A percentile compares a stretch with the other conserved stretches of the same genome.
Evolutionary conservation across 1,284 basidiomycete species (phyloP).

Genomic region (Ganoderma sp.): DNA sequence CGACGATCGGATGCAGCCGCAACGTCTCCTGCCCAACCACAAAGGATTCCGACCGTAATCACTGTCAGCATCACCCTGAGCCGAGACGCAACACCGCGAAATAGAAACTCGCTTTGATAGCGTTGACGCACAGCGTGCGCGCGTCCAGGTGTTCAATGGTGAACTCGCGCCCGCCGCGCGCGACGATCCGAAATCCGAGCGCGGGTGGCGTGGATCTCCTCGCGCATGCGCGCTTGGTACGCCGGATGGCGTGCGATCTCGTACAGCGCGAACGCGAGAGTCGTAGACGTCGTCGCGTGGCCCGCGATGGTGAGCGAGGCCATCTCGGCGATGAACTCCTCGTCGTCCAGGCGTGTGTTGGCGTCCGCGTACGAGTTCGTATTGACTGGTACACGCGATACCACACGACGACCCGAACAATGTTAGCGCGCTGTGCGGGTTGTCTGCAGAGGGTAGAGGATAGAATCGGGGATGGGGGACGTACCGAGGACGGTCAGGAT

Average conservation of each 20-base stretch:
- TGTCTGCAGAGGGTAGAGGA: too few relatives aligned
- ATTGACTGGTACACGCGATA: constrained; percentile 45
- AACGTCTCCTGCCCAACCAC: constrained; percentile 43
- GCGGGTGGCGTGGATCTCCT: constrained; percentile 37
- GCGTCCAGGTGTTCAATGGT: constrained; percentile 40
- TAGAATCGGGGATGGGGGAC: constrained; percentile 6
- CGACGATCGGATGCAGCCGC: constrained; percentile 45
- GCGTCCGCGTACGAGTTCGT: constrained; percentile 56
- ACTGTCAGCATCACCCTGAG: neutral
- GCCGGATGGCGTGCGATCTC: constrained; percentile 40
- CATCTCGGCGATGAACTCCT: constrained; percentile 58
- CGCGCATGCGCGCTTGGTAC: constrained; percentile 36
- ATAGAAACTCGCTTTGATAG: constrained; percentile 22
- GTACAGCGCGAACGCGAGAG: constrained; percentile 39
- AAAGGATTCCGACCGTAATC: neutral
- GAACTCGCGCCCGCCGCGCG: constrained; percentile 37
- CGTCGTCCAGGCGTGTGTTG: constrained; percentile 50
- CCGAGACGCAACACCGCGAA: too few relatives aligned
- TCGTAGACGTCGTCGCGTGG: constrained; percentile 37
- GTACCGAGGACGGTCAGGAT: constrained; percentile 50
- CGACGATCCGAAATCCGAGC: constrained; percentile 25
- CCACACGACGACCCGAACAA: too few relatives aligned
- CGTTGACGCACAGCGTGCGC: constrained; percentile 32
- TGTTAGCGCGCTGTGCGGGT: too few relatives aligned
- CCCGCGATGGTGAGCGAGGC: constrained; percentile 42